Conservation (phyloP, 306 rosid genomes). For the Ziziphus jujuba region DNA sequence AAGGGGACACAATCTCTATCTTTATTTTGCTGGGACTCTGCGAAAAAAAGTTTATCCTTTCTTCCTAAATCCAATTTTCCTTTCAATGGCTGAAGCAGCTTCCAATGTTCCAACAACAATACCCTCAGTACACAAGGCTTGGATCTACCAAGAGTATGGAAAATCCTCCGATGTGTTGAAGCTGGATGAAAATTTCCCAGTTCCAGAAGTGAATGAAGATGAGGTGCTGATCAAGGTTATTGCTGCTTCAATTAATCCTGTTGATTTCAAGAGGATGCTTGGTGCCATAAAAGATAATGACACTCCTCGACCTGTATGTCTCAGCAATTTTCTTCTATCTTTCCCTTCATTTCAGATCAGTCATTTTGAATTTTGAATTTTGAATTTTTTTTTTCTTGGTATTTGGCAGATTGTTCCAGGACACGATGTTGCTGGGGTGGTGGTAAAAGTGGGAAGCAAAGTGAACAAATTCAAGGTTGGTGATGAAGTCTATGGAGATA, state of each 20-base stretch:
- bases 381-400: no score
- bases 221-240: slow-evolving; percentile 66
- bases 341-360: no score
- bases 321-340: neutral
- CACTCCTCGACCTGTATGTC: slow-evolving; percentile 42
- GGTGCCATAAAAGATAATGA: slow-evolving; percentile 36
- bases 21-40: no score
- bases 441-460: slow-evolving; percentile 59
- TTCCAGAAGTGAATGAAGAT: slow-evolving; percentile 48
- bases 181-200: slow-evolving; percentile 37
- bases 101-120: no score
- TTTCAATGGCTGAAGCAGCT: no score
- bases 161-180: slow-evolving; percentile 46
- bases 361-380: neutral
- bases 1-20: no score
- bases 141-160: slow-evolving; percentile 61
- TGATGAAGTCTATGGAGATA: slow-evolving; percentile 74
- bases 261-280: slow-evolving; percentile 53
- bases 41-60: no score
- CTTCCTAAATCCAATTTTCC: no score
- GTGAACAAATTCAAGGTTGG: slow-evolving; percentile 66
- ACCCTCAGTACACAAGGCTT: slow-evolving; percentile 49
- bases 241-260: slow-evolving; percentile 67
- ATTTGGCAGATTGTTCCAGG: slow-evolving; percentile 61
- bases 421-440: slow-evolving; percentile 73